Evolutionary conservation across 2,329 filamentous ascomycete species (phyloP), one percentile per base, ranked within the genome.

Genomic region (Alternaria gansuensis): DNA sequence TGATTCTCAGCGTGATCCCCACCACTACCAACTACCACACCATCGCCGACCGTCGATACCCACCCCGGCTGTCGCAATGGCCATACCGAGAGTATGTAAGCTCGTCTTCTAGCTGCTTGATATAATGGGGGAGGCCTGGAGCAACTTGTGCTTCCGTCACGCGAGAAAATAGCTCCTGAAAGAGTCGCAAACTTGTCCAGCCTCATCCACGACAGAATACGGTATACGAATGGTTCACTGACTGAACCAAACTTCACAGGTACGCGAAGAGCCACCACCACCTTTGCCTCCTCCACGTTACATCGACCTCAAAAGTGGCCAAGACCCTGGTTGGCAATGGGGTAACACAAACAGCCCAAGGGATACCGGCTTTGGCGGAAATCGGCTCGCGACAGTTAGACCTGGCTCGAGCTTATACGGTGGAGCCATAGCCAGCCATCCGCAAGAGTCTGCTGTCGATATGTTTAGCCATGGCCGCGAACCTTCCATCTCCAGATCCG

Each of bases 301-400:
- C 71, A 83, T 89, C 59, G 80, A 82, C 65, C 84, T 87, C 64
- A 79, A 81, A 66, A 75, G 81, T 62, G 86, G 85, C 34, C 81
- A 84, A 67, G 88, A 90, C 75, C 81, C 84, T 54, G 87, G 84
- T 60, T 89, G 86, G 86, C 80, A 84, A 73, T 87, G 85, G 82
- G 85, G 83, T 62, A 88, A 89, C 77, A 79, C 80, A 58, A 87
- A 88, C 75, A 80, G 80, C 50, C 80, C 79, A 44, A 80, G 79
- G 58, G 76, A 81, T 51, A 74, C 77, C 49, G 79, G 81, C 64
- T 82, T 84, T 72, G 80, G 80, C 53, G 78, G 79, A 51, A 75
- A 75, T 57, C 77, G 77, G 60, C 78, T 78, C 45, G 76, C 72
- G 45, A 78, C 75, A 48, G 73, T 83, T 49, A 84, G 80, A 69